A percentile compares a stretch with the other conserved stretches of the same genome.
Evolutionary conservation across 257 asterid species (phyloP).

Genomic region (Nicotiana noctiflora): DNA sequence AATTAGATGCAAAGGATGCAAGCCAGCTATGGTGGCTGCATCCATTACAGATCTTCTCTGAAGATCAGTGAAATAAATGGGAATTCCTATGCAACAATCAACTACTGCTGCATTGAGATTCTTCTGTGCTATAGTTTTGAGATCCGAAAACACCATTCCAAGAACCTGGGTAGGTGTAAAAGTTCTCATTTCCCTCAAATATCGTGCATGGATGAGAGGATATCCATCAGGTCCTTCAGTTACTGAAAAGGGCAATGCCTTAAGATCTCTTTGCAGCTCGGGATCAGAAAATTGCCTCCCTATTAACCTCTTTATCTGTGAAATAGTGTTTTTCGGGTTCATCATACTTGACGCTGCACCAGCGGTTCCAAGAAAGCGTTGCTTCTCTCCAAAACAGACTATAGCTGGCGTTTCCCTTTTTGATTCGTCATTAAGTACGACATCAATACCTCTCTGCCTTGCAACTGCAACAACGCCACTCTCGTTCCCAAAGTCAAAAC

Average conservation of each 20-base stretch:
- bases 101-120: conserved; percentile 84
- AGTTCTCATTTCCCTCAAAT: conserved; percentile 69
- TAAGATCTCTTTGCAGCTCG: conserved; percentile 76
- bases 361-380: conserved; percentile 91
- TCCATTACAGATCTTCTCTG: conserved; percentile 91
- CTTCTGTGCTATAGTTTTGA: conserved; percentile 80
- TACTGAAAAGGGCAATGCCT: conserved; percentile 60
- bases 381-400: conserved; percentile 93
- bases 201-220: conserved; percentile 70
- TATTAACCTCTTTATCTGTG: conserved; percentile 80
- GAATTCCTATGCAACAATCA: conserved; percentile 94
- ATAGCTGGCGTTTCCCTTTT: conserved; percentile 86
- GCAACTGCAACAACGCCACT: conserved; percentile 96
- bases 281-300: conserved; percentile 88
- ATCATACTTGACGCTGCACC: conserved; percentile 96
- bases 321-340: conserved; percentile 87
- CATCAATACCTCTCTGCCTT: conserved; percentile 93
- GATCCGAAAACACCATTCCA: conserved; percentile 80
- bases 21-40: conserved; percentile 93
- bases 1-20: conserved; percentile 82
- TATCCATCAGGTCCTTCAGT: conserved; percentile 91
- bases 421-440: conserved; percentile 90
- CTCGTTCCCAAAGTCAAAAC: conserved; percentile 93
- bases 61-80: conserved; percentile 85
- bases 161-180: conserved; percentile 86